Base-by-base conservation (phyloP, 139 green algal species). In the Closterium sp. region DNA sequence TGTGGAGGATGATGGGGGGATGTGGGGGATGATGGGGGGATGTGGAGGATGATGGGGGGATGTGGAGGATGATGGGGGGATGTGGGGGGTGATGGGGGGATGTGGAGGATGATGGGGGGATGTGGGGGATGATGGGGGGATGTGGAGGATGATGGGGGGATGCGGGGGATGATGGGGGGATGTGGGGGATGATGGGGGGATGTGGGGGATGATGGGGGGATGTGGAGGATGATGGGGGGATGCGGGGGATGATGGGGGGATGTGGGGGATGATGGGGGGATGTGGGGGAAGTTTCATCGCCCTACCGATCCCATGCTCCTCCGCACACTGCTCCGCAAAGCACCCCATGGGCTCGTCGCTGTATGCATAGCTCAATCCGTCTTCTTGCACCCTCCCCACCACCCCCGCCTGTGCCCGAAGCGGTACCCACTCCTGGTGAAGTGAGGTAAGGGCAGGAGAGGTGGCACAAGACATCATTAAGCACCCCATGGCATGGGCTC, bases 271-370 rank as follows among this genome's bases (percentile, higher is more conserved):
- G 55, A 76, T 16, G 12, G 16, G 10, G 55, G 55, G 9, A 66
- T 19, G 43, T 19, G 43, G 9, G 21, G 4, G 43, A 66, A 66
- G 6, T 10, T 97, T 95, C 81, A 31, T 7, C n/a, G 28, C 81
- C 81, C 97, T 38, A 2, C 87, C 95, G 90, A 98, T 95, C n/a
- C 90, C 89, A 89, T 96, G 95, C 38, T 94, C 91, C 32, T 96
- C 83, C 0, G 96, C 95, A 87, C 96, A 97, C 86, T 96, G 84
- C 94, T 98, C 96, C 7, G 96, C 97, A 88, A 95, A 98, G 31
- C 92, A 91, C 0, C 97, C 97, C 97, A 99, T 99, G 95, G 98
- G 96, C 0, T 94, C 91, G 89, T 98, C 94, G 28, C 90, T 89
- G 90, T 97, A 95, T 0, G 97, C 95, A 87, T 98, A 96, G 96